Percentiles rank a stretch among this genome's conserved stretches.
Evolutionary conservation across 2,329 filamentous ascomycete species (phyloP).

Genomic region (Metarhizium rileyi): DNA sequence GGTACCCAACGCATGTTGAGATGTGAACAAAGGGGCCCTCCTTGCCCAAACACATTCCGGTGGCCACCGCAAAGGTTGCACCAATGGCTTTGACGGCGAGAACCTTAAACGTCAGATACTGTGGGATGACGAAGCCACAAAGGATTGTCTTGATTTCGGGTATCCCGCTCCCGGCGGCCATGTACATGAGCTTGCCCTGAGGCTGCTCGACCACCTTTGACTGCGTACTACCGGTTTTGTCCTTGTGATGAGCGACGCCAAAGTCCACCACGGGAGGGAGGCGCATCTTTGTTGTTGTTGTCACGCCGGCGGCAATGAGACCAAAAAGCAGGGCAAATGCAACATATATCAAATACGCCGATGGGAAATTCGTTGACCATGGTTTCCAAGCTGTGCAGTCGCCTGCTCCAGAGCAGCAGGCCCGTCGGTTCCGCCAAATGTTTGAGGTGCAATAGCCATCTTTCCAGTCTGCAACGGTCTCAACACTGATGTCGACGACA

Average conservation of each 20-base stretch:
- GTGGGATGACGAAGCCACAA: slow-evolving; percentile 49
- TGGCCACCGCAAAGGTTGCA: slow-evolving; percentile 46
- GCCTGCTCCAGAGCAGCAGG: slow-evolving; percentile 32
- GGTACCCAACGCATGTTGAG: slow-evolving; percentile 45
- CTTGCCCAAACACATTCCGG: slow-evolving; percentile 51
- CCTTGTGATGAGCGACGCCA: background rate
- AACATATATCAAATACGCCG: slow-evolving; percentile 17
- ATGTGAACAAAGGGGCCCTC: slow-evolving; percentile 55
- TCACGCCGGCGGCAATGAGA: slow-evolving; percentile 15
- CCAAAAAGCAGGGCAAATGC: slow-evolving; percentile 16
- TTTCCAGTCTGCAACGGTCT: slow-evolving; percentile 47
- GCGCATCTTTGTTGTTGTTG: slow-evolving; percentile 28
- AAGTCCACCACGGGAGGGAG: slow-evolving; percentile 30
- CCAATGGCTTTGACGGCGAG: slow-evolving; percentile 48
- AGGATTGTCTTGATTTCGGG: slow-evolving; percentile 54
- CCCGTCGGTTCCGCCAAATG: slow-evolving; percentile 34
- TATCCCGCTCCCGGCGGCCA: slow-evolving; percentile 49
- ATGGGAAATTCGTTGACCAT: slow-evolving; percentile 27
- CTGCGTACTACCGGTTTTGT: slow-evolving; percentile 10
- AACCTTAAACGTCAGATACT: slow-evolving; percentile 45
- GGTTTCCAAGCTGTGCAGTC: slow-evolving; percentile 29
- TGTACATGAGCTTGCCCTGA: slow-evolving; percentile 43
- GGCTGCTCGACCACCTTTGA: slow-evolving; percentile 1
- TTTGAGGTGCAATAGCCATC: slow-evolving; percentile 41
- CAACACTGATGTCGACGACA: slow-evolving; percentile 43